A percentile compares a stretch with the other conserved stretches of the same genome.
Evolutionary conservation across 345 rosid species (phyloP).

Genomic region (Cardamine resedifolia): DNA sequence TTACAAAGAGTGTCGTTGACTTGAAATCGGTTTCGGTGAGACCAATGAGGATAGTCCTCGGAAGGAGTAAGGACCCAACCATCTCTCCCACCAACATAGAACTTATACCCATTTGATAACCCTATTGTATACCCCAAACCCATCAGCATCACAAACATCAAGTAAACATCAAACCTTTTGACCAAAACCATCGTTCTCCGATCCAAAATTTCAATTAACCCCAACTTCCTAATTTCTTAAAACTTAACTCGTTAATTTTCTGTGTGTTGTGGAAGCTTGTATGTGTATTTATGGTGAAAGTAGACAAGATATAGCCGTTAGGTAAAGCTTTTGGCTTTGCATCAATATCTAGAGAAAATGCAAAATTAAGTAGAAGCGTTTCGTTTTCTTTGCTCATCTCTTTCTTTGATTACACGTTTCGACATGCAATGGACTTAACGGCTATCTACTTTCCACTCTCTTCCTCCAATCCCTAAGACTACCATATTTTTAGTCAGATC

Average conservation of each 20-base stretch:
- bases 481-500: background rate
- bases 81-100: constrained; percentile 67
- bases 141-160: constrained; percentile 23
- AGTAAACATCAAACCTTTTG: constrained; percentile 18
- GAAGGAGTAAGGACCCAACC: constrained; percentile 75
- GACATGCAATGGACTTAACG: constrained; percentile 55
- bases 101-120: constrained; percentile 46
- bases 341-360: background rate
- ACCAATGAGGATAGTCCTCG: constrained; percentile 73
- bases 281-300: constrained; percentile 35
- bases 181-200: constrained; percentile 1
- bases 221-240: background rate
- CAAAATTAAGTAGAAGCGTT: constrained; percentile 38
- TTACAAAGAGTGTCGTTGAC: constrained; percentile 78
- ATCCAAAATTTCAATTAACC: background rate
- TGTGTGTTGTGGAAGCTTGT: background rate
- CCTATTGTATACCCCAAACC: constrained; percentile 38
- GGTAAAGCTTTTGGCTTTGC: constrained; percentile 36
- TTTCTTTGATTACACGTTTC: constrained; percentile 45
- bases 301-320: constrained; percentile 37
- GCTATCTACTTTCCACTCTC: constrained; percentile 15
- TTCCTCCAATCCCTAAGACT: background rate
- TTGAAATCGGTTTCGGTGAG: constrained; percentile 72
- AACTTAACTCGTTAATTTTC: background rate
- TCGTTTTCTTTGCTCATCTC: constrained; percentile 26